phyloP scores from a whole-genome alignment of 305 asterid genomes.

The Solanum hybrid region DNA sequence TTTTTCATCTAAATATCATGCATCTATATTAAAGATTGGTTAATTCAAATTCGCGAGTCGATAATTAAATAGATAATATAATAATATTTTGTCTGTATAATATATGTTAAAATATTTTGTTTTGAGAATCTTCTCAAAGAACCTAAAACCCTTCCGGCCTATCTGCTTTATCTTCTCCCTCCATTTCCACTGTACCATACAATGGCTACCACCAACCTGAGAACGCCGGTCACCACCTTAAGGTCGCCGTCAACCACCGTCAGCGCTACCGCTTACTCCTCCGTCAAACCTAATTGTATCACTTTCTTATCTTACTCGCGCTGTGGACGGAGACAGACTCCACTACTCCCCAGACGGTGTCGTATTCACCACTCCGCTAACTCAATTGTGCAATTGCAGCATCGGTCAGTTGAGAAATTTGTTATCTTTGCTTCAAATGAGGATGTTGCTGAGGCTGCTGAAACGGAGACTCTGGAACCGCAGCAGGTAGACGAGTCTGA shows the following conservation, averaged over 20 bases:
- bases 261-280: not conserved
- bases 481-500: not conserved
- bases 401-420: not conserved
- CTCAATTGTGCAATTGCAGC: not conserved
- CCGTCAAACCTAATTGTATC: not conserved
- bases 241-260: not conserved
- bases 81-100: not conserved
- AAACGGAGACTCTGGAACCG: not conserved
- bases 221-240: not conserved
- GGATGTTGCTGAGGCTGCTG: not conserved
- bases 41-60: accelerated
- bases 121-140: not conserved
- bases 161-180: constrained; percentile 4
- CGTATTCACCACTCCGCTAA: not conserved
- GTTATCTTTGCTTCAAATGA: not conserved
- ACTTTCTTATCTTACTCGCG: not conserved
- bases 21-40: no score
- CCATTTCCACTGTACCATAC: constrained; percentile 2
- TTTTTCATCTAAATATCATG: accelerated
- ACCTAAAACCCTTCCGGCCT: not conserved
- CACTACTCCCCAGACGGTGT: not conserved
- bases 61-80: not conserved
- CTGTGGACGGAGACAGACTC: not conserved
- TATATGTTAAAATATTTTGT: not conserved
- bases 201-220: constrained; percentile 1